Evolutionary conservation across 495 filamentous ascomycete species (phyloP).

Genomic region (Thermothielavioides terrestris): DNA sequence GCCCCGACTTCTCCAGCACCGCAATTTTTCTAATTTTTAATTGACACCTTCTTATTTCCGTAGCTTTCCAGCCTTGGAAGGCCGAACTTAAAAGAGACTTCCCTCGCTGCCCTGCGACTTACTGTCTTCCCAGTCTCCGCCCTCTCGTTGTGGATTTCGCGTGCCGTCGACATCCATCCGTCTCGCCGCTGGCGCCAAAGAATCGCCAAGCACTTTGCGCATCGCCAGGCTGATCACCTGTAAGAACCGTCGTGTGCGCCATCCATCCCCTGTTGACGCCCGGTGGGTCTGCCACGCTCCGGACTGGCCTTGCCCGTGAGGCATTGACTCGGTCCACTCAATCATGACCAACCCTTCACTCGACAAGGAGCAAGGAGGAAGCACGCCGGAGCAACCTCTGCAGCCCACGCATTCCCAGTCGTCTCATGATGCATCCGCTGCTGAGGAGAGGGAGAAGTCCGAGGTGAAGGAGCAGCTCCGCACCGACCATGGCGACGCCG

Average conservation of each 20-base stretch:
- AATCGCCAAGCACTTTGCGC: not conserved
- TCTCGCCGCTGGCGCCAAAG: not conserved
- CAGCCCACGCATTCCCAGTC: conserved; percentile 2
- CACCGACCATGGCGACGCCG: conserved; percentile 3
- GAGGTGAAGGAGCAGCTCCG: conserved; percentile 3
- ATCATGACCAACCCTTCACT: conserved; percentile 1
- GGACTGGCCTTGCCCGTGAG: not conserved
- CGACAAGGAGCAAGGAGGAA: conserved; percentile 4
- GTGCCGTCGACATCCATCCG: not conserved
- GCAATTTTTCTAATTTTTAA: too few species aligned
- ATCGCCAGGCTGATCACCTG: not conserved
- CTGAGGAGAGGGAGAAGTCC: conserved; percentile 7
- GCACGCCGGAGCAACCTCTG: conserved; percentile 1
- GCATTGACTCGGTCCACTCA: not conserved
- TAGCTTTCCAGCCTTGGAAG: not conserved
- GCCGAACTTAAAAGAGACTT: not conserved
- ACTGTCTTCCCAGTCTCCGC: not conserved
- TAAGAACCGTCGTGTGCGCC: too few species aligned
- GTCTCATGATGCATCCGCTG: conserved; percentile 3
- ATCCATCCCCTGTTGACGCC: too few species aligned
- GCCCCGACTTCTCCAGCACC: too few species aligned
- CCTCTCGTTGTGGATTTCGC: not conserved
- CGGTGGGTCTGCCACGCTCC: not conserved
- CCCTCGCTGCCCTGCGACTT: not conserved
- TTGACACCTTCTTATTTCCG: not conserved